Percentiles rank a stretch among this genome's conserved stretches.
phyloP scores from a whole-genome alignment of 768 basidiomycete species.

The Piloderma croceum region DNA sequence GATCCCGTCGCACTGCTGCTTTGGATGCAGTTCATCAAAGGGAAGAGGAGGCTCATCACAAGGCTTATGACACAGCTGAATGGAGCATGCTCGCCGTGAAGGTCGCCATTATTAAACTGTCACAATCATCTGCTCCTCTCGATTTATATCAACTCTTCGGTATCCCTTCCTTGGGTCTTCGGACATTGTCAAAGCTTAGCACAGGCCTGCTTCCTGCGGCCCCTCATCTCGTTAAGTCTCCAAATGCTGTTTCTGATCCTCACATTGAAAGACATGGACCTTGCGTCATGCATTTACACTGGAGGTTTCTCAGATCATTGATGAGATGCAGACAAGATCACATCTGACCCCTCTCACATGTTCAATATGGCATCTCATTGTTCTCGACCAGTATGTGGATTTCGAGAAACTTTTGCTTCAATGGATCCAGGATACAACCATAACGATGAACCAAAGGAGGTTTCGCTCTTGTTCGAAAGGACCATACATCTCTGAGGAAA shows the following conservation, averaged over 20 bases:
- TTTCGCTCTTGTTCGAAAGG: constrained; percentile 12
- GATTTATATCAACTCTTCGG: no score
- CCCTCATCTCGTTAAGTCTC: constrained; percentile 10
- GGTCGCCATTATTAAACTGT: constrained; percentile 4
- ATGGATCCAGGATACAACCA: constrained; percentile 12
- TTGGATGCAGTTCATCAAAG: neutral
- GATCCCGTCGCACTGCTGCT: constrained; percentile 2
- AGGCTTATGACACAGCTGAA: neutral
- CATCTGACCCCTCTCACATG: constrained; percentile 6
- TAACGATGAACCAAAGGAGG: constrained; percentile 15
- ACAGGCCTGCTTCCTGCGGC: constrained; percentile 8
- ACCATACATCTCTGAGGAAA: constrained; percentile 1
- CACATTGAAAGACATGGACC: constrained; percentile 11
- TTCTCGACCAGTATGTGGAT: constrained; percentile 13
- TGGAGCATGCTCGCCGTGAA: constrained; percentile 9
- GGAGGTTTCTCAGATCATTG: constrained; percentile 7
- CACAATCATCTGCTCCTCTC: constrained; percentile 15
- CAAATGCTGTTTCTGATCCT: constrained; percentile 7
- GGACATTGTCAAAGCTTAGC: neutral
- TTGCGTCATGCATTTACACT: constrained; percentile 1
- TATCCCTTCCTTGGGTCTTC: constrained; percentile 4
- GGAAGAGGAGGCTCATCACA: neutral
- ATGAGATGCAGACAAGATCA: constrained; percentile 4
- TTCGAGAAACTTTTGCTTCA: constrained; percentile 17
- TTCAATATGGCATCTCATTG: constrained; percentile 10